A percentile compares a stretch with the other conserved stretches of the same genome.
phyloP scores from a whole-genome alignment of 2,329 filamentous ascomycete genomes.

The Rhinocladiella similis region DNA sequence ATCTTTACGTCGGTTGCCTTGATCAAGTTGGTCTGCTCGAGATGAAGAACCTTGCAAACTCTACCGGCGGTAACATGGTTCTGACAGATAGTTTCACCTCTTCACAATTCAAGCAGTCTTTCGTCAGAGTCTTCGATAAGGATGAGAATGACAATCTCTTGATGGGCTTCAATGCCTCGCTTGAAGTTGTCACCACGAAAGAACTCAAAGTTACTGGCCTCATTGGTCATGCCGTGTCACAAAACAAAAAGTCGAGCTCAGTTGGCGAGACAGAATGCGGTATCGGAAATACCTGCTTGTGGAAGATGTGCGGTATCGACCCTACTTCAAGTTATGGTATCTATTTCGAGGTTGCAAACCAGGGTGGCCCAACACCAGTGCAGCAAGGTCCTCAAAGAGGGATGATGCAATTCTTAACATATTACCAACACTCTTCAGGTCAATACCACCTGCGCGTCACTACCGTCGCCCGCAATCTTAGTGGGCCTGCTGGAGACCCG shows the following conservation, averaged over 20 bases:
- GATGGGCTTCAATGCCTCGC: slow-evolving; percentile 96
- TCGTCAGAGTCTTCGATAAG: slow-evolving; percentile 95
- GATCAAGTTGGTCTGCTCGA: slow-evolving; percentile 96
- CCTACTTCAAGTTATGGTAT: slow-evolving; percentile 90
- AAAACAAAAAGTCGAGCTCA: slow-evolving; percentile 97
- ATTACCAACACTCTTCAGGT: slow-evolving; percentile 96
- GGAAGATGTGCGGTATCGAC: slow-evolving; percentile 99
- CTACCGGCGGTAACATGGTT: slow-evolving; percentile 96
- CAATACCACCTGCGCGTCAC: slow-evolving; percentile 96
- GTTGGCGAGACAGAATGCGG: slow-evolving; percentile 98
- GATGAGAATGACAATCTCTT: slow-evolving; percentile 90
- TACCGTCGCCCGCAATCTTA: slow-evolving; percentile 86
- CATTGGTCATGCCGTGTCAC: slow-evolving; percentile 92
- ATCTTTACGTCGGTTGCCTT: slow-evolving; percentile 95
- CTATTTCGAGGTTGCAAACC: slow-evolving; percentile 96
- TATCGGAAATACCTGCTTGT: slow-evolving; percentile 97
- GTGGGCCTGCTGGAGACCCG: slow-evolving; percentile 89
- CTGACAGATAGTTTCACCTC: slow-evolving; percentile 97
- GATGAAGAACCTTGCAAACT: slow-evolving; percentile 97
- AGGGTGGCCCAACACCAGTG: slow-evolving; percentile 81
- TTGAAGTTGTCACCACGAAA: slow-evolving; percentile 96
- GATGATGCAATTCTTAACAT: slow-evolving; percentile 97
- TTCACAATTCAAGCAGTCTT: slow-evolving; percentile 99
- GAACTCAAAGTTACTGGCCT: slow-evolving; percentile 97
- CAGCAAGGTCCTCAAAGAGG: slow-evolving; percentile 87